phyloP scores from a whole-genome alignment of 192 early-diverging fungal genomes.

The Coemansia sp. region DNA sequence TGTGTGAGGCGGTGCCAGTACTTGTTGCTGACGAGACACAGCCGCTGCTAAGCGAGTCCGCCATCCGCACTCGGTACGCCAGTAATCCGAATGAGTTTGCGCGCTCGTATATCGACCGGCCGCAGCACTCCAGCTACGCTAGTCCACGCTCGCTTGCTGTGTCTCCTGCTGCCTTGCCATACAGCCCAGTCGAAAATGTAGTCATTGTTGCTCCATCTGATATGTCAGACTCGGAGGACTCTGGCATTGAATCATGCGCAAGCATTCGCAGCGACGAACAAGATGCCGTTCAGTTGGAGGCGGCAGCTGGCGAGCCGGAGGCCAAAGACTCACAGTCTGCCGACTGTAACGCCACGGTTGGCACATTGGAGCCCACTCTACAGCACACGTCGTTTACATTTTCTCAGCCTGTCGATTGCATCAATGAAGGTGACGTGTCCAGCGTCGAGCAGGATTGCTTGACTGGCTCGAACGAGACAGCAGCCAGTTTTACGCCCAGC shows the following conservation, averaged over 20 bases:
- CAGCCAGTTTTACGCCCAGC: not conserved
- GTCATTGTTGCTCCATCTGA: constrained; percentile 22
- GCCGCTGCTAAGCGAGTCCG: constrained; percentile 48
- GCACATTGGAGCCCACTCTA: not conserved
- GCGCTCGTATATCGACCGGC: constrained; percentile 39
- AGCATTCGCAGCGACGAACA: not conserved
- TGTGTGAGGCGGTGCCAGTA: not conserved
- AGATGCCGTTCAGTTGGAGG: not conserved
- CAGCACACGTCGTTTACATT: not conserved
- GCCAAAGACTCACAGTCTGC: not conserved
- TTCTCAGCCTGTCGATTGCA: not conserved
- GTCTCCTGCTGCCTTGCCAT: constrained; percentile 6
- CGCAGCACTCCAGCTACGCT: constrained; percentile 11
- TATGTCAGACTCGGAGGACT: constrained; percentile 43
- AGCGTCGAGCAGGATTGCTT: not conserved
- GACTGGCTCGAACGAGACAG: not conserved
- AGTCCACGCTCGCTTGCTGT: constrained; percentile 14
- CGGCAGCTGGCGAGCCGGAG: not conserved
- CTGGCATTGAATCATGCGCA: constrained; percentile 34
- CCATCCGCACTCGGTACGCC: constrained; percentile 46
- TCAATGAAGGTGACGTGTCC: not conserved
- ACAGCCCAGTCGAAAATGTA: constrained; percentile 26
- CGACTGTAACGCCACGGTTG: not conserved
- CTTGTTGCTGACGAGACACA: constrained; percentile 27
- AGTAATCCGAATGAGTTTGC: constrained; percentile 48